A percentile compares a stretch with the other conserved stretches of the same genome.
Evolutionary conservation across 202 grass and related monocot species (phyloP).

Genomic region (Dendrocalamus latiflorus): DNA sequence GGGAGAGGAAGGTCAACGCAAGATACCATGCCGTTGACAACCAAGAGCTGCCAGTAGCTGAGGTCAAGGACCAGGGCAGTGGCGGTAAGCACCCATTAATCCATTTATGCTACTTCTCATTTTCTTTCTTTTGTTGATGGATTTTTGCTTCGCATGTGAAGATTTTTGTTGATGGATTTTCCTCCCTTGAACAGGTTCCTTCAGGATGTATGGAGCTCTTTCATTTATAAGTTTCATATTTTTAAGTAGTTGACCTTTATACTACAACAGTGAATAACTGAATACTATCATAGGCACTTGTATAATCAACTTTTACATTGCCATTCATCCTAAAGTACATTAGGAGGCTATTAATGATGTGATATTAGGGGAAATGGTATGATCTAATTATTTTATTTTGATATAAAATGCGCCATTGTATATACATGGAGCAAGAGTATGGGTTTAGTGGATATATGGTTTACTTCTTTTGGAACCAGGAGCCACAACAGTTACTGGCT

Average conservation of each 20-base stretch:
- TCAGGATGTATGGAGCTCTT: constrained; percentile 72
- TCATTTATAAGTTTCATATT: constrained; percentile 10
- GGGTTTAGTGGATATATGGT: no score
- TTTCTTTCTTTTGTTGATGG: no score
- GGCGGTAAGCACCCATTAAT: no score
- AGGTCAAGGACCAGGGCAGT: no score
- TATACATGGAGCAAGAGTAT: neutral
- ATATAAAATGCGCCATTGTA: neutral
- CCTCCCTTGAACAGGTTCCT: constrained; percentile 84
- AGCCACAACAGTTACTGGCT: no score
- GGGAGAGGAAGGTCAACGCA: no score
- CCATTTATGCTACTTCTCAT: no score
- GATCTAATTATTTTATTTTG: neutral
- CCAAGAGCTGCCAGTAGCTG: no score
- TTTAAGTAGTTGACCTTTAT: constrained; percentile 9
- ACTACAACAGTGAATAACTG: neutral
- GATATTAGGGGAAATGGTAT: neutral
- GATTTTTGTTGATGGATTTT: no score
- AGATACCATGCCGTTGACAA: no score
- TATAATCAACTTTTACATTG: neutral
- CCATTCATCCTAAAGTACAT: neutral
- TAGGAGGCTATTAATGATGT: neutral
- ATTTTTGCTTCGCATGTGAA: no score
- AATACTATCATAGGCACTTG: neutral
- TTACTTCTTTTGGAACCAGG: no score